Conservation (phyloP, 2,329 filamentous ascomycete genomes). For the Fusarium sp. region DNA sequence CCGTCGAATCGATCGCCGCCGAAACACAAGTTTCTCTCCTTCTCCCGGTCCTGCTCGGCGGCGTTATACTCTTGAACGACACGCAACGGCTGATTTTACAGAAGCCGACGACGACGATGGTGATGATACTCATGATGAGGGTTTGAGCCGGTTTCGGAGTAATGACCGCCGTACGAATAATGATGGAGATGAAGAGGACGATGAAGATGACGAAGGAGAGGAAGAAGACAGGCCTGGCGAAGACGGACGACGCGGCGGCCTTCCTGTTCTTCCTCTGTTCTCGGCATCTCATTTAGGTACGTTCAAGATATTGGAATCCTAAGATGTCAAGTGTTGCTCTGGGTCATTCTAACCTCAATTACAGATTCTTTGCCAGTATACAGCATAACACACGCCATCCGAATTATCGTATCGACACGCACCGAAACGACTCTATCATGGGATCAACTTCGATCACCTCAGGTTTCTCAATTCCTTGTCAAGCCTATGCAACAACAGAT, state of each 20-base stretch:
- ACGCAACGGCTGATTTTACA: conserved; percentile 74
- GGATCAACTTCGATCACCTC: conserved; percentile 95
- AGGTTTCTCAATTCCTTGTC: conserved; percentile 93
- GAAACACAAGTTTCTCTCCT: conserved; percentile 47
- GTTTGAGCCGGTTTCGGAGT: conserved; percentile 37
- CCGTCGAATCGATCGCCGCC: conserved; percentile 49
- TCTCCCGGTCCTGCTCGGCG: conserved; percentile 48
- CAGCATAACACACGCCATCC: conserved; percentile 88
- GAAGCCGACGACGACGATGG: conserved; percentile 69
- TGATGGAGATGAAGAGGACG: conserved; percentile 63
- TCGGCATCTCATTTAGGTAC: conserved; percentile 81
- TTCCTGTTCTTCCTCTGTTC: conserved; percentile 77
- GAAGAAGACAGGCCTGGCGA: conserved; percentile 56
- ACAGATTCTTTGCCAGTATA: conserved; percentile 89
- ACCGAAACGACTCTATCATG: conserved; percentile 94
- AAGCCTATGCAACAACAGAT: conserved; percentile 96
- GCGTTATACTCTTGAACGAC: conserved; percentile 51
- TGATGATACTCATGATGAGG: conserved; percentile 56
- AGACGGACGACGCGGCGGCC: conserved; percentile 42
- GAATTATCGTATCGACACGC: conserved; percentile 82
- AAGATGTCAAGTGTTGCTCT: not conserved
- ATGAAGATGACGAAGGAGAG: conserved; percentile 57
- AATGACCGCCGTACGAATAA: conserved; percentile 43
- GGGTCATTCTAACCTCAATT: conserved; percentile 12
- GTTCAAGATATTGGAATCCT: not conserved